phyloP scores from a whole-genome alignment of 768 basidiomycete genomes.

The Atractiella rhizophila region DNA sequence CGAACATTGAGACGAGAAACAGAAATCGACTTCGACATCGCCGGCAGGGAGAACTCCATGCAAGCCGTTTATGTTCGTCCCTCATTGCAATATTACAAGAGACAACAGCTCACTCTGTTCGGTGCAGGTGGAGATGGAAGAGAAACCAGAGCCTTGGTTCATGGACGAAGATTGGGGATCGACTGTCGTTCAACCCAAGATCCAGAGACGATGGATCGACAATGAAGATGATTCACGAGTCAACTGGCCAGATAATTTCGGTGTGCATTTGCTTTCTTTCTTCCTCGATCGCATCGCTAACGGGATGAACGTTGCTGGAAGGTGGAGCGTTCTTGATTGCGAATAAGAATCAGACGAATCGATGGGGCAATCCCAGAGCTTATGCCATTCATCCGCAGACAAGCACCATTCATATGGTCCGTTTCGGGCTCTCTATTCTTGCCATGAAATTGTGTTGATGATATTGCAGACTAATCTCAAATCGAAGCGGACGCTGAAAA shows the following conservation, averaged over 20 bases:
- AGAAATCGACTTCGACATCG: constrained; percentile 41
- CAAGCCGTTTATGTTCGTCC: constrained; percentile 25
- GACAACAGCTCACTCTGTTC: background rate
- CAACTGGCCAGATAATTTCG: constrained; percentile 32
- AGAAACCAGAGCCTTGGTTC: constrained; percentile 32
- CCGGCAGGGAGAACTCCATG: constrained; percentile 34
- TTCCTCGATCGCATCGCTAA: background rate
- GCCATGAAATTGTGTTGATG: too few species aligned
- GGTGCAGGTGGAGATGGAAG: constrained; percentile 25
- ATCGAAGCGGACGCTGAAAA: constrained; percentile 35
- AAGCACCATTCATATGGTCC: constrained; percentile 7
- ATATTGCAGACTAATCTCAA: constrained; percentile 28
- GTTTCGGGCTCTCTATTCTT: too few species aligned
- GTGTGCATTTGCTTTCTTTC: constrained; percentile 28
- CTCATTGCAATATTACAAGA: background rate
- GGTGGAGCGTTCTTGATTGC: constrained; percentile 16
- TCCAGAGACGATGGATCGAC: constrained; percentile 28
- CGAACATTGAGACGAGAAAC: background rate
- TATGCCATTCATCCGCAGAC: background rate
- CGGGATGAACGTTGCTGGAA: constrained; percentile 21
- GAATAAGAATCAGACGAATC: background rate
- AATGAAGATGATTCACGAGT: constrained; percentile 32
- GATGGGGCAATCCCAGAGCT: background rate
- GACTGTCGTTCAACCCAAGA: constrained; percentile 33
- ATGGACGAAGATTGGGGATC: constrained; percentile 38